These are phyloP conservation scores for Ustilago vetiveriae DNA, from an alignment of 1,284 basidiomycete genomes.

Conservation along the genomic window DNA sequence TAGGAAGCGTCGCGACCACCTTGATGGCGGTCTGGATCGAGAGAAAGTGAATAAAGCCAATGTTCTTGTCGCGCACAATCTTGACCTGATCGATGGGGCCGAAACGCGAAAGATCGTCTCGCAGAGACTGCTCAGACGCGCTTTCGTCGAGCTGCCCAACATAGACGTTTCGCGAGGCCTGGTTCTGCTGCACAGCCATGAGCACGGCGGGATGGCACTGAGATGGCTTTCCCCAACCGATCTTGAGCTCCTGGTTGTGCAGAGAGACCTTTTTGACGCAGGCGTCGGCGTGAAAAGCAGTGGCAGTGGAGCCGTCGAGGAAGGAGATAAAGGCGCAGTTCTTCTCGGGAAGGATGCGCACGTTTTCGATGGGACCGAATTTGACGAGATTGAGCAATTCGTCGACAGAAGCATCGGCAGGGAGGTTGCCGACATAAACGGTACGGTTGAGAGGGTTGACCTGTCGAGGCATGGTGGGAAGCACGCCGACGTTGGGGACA, in stretches of 20 bases:
- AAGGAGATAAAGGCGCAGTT: slow-evolving; percentile 93
- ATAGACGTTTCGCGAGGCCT: slow-evolving; percentile 66
- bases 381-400: slow-evolving; percentile 97
- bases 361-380: slow-evolving; percentile 94
- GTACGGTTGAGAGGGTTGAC: slow-evolving; percentile 73
- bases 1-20: slow-evolving; percentile 60
- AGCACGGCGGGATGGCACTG: slow-evolving; percentile 58
- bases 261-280: slow-evolving; percentile 64
- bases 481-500: slow-evolving; percentile 31
- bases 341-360: slow-evolving; percentile 95
- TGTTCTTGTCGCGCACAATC: slow-evolving; percentile 66
- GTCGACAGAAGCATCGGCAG: slow-evolving; percentile 93
- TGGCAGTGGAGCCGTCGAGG: slow-evolving; percentile 57
- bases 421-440: slow-evolving; percentile 96
- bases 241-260: slow-evolving; percentile 65
- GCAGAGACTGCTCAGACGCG: slow-evolving; percentile 58
- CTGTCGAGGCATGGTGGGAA: slow-evolving; percentile 32
- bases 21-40: slow-evolving; percentile 65
- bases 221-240: slow-evolving; percentile 66
- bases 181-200: slow-evolving; percentile 65
- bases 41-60: slow-evolving; percentile 65
- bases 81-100: slow-evolving; percentile 67
- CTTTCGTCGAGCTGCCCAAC: slow-evolving; percentile 61
- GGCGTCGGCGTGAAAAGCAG: slow-evolving; percentile 66
- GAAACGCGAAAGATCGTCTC: slow-evolving; percentile 61